phyloP scores from a whole-genome alignment of 208 protist genomes.

The Leishmania martiniquensis region DNA sequence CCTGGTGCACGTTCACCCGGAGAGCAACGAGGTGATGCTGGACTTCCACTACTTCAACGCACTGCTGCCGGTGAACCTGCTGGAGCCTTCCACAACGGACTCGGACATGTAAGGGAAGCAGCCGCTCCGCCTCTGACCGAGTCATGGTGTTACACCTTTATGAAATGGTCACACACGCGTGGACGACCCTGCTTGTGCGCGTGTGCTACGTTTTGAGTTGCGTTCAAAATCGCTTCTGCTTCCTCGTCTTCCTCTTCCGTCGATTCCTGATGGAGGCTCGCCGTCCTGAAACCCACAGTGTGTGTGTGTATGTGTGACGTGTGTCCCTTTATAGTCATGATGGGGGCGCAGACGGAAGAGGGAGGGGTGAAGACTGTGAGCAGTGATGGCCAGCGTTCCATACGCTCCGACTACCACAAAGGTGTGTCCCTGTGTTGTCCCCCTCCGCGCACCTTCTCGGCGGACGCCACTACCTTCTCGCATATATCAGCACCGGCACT shows the following conservation, averaged over 20 bases:
- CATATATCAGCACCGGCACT: neutral
- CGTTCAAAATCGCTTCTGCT: neutral
- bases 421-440: neutral
- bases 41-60: slow-evolving; percentile 91
- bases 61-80: slow-evolving; percentile 51
- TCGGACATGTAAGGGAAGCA: slow-evolving; percentile 30
- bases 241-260: neutral
- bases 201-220: neutral
- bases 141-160: neutral
- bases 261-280: neutral
- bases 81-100: slow-evolving; percentile 64
- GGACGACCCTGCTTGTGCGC: neutral
- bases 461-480: neutral
- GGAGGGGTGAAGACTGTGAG: neutral
- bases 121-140: neutral
- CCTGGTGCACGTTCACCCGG: slow-evolving; percentile 60
- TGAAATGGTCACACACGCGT: neutral
- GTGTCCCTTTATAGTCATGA: neutral
- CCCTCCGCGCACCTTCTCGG: neutral
- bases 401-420: neutral
- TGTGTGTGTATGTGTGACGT: neutral
- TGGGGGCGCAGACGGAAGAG: neutral
- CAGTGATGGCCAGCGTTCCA: neutral
- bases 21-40: slow-evolving; percentile 57
- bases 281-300: neutral